Conservation (phyloP, 371 early-diverging fungal genomes). For the Rhizomucor pusillus region DNA sequence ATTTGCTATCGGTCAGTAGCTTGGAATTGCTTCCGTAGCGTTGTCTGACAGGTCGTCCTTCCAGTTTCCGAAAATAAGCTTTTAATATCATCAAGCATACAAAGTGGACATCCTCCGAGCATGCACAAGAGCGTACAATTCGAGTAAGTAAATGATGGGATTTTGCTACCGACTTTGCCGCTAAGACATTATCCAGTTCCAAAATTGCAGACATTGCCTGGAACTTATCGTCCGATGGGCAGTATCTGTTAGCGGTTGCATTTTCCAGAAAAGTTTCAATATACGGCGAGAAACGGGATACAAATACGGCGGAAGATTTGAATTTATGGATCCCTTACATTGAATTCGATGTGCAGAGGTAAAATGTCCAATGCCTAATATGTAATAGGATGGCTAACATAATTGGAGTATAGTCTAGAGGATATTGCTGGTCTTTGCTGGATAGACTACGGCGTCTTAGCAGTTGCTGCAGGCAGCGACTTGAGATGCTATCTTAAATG, state of each 20-base stretch:
- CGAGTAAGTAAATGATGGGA: conserved; percentile 14
- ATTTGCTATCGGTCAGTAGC: conserved; percentile 15
- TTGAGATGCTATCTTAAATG: conserved; percentile 64
- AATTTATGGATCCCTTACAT: conserved; percentile 46
- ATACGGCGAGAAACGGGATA: conserved; percentile 51
- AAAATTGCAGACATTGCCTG: conserved; percentile 59
- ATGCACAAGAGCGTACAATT: conserved; percentile 22
- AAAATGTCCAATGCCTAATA: conserved; percentile 6
- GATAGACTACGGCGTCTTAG: conserved; percentile 64
- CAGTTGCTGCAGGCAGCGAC: conserved; percentile 60
- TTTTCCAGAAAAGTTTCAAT: conserved; percentile 40
- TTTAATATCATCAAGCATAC: conserved; percentile 38
- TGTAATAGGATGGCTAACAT: not conserved
- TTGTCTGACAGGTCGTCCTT: too few relatives aligned
- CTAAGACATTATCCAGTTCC: too few relatives aligned
- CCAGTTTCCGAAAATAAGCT: conserved; percentile 5
- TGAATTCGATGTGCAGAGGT: conserved; percentile 43
- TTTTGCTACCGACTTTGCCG: too few relatives aligned
- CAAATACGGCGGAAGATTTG: conserved; percentile 11
- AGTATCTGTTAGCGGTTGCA: conserved; percentile 67
- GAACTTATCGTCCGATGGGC: conserved; percentile 73
- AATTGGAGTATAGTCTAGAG: conserved; percentile 18
- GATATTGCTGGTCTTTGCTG: conserved; percentile 57
- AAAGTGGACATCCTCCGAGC: conserved; percentile 22
- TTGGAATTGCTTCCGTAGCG: not conserved